phyloP scores from a whole-genome alignment of 2,329 filamentous ascomycete genomes.

The Claviceps humidiphila region DNA sequence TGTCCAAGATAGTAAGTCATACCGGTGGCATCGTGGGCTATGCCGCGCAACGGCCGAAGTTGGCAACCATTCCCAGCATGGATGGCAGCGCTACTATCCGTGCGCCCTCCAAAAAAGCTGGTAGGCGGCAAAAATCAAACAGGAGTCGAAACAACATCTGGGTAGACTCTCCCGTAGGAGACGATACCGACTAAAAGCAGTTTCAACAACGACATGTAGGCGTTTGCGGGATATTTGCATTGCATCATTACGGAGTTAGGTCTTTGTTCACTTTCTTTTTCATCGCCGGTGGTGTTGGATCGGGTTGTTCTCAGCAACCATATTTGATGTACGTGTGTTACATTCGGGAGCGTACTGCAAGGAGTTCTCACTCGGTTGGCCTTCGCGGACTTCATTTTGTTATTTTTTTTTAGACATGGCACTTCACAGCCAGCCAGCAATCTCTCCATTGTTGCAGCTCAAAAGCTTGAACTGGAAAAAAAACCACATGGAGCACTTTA shows the following conservation, averaged over 20 bases:
- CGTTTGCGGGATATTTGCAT: background rate
- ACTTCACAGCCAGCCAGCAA: background rate
- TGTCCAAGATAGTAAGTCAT: conserved; percentile 15
- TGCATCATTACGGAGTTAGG: background rate
- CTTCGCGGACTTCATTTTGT: conserved; percentile 3
- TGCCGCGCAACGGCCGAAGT: conserved; percentile 28
- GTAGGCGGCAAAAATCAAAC: conserved; percentile 17
- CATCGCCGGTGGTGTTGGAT: background rate
- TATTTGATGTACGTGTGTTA: conserved; percentile 6
- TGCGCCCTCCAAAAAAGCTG: conserved; percentile 16
- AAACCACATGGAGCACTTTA: background rate
- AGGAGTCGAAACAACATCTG: conserved; percentile 14
- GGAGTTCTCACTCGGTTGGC: conserved; percentile 5
- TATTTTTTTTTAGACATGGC: background rate
- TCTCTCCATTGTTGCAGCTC: background rate
- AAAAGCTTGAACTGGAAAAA: background rate
- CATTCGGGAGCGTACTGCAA: conserved; percentile 5
- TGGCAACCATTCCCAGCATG: conserved; percentile 34
- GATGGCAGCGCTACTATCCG: conserved; percentile 18
- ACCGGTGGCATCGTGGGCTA: conserved; percentile 15
- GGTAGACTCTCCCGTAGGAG: conserved; percentile 24
- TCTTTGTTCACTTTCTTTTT: background rate
- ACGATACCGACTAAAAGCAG: conserved; percentile 20
- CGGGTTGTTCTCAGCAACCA: background rate
- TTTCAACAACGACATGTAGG: background rate